Conservation (phyloP, 2,329 filamentous ascomycete genomes). For the Teratosphaeria nubilosa region DNA sequence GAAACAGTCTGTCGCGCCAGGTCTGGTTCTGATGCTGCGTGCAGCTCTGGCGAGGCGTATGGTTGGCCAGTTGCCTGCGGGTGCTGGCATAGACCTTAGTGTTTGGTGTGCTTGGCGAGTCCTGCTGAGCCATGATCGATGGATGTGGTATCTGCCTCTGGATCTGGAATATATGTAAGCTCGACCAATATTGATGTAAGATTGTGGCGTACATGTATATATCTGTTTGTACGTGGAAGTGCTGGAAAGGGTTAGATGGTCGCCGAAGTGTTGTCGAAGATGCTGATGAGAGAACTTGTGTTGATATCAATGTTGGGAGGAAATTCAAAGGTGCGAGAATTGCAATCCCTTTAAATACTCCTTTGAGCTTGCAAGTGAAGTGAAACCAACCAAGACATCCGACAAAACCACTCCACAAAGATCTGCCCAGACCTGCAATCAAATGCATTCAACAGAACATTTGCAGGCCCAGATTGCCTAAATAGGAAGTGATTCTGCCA, state of each 20-base stretch:
- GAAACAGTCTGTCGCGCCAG: background rate
- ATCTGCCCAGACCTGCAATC: background rate
- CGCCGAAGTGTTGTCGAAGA: background rate
- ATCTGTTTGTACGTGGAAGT: background rate
- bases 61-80: background rate
- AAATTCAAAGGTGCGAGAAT: background rate
- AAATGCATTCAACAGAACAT: background rate
- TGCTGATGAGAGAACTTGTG: background rate
- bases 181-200: background rate
- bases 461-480: background rate
- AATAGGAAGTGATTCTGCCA: too few relatives aligned
- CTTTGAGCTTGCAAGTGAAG: background rate
- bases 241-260: background rate
- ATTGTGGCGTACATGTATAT: background rate
- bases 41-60: background rate
- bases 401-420: background rate
- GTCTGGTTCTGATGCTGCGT: background rate
- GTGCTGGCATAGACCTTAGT: background rate
- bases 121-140: background rate
- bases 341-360: background rate
- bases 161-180: background rate
- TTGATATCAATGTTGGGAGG: background rate
- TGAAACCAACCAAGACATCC: background rate
- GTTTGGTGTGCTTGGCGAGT: background rate
- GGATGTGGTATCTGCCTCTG: background rate